Percentiles rank a stretch among this genome's conserved stretches.
These are phyloP conservation scores for Clarkia xantiana DNA, from an alignment of 345 rosid genomes.

Conservation along the genomic window DNA sequence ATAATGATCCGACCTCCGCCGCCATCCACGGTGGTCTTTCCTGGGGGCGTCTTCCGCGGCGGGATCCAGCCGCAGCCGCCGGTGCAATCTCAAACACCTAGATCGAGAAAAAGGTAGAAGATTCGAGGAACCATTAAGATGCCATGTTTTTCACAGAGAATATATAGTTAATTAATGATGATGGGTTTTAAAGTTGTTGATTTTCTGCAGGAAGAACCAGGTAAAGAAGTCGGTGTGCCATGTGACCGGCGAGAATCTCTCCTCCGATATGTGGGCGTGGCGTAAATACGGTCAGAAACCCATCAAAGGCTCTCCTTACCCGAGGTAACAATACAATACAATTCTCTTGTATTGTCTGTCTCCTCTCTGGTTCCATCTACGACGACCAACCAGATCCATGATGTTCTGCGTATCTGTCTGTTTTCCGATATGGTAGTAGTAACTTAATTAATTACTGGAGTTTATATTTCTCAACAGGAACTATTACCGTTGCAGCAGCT, in stretches of 20 bases:
- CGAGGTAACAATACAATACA: constrained; percentile 38
- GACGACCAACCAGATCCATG: not conserved
- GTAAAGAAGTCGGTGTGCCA: constrained; percentile 56
- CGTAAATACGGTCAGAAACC: constrained; percentile 96
- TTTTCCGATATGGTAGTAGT: not conserved
- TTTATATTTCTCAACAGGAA: constrained; percentile 36
- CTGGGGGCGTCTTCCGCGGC: not conserved
- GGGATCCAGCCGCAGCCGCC: constrained; percentile 5
- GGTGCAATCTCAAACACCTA: constrained; percentile 18
- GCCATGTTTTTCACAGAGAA: not conserved
- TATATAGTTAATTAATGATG: not conserved
- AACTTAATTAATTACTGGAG: too few species aligned
- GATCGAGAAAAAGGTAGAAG: constrained; percentile 24
- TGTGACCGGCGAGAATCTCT: constrained; percentile 57
- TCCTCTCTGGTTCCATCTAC: not conserved
- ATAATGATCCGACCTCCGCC: constrained; percentile 3
- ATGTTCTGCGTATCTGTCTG: not conserved
- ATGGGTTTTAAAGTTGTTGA: not conserved
- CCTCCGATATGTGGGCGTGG: constrained; percentile 90
- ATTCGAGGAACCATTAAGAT: constrained; percentile 28
- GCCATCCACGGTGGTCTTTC: not conserved
- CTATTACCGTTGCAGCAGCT: constrained; percentile 80
- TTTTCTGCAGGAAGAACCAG: constrained; percentile 45
- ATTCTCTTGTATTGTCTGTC: not conserved
- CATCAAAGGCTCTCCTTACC: constrained; percentile 86